phyloP scores from a whole-genome alignment of 1,284 basidiomycete genomes.

The Cutaneotrichosporon daszewskae region DNA sequence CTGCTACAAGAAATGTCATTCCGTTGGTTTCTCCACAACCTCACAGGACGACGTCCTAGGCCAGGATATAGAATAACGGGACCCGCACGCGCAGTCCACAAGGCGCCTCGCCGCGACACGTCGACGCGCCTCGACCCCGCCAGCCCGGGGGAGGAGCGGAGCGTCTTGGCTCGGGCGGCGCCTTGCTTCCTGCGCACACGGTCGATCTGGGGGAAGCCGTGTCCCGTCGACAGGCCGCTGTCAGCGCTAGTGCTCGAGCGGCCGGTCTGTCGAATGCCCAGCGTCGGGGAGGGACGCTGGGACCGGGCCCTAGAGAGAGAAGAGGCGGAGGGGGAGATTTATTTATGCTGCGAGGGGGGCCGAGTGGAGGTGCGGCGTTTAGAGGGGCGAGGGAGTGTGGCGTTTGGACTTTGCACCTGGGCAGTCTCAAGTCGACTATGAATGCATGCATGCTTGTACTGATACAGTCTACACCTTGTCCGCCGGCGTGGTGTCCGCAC shows the following conservation, averaged over 20 bases:
- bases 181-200: no score
- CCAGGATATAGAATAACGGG: conserved; percentile 29
- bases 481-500: no score
- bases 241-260: conserved; percentile 9
- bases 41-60: conserved; percentile 25
- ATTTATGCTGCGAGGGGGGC: no score
- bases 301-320: conserved; percentile 17
- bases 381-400: no score
- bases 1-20: conserved; percentile 11
- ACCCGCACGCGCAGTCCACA: conserved; percentile 1
- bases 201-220: conserved; percentile 22
- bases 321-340: background rate
- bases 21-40: conserved; percentile 29
- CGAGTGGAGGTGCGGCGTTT: no score
- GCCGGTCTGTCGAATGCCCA: conserved; percentile 18
- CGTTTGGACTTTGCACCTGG: no score
- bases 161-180: conserved; percentile 5
- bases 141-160: conserved; percentile 5
- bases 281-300: background rate
- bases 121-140: conserved; percentile 8
- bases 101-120: conserved; percentile 9
- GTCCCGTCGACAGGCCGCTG: conserved; percentile 26
- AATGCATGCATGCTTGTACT: no score
- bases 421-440: no score
- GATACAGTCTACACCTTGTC: no score